Conservation (phyloP, 352 stramenopile genomes). For the Aphanomyces euteiches region DNA sequence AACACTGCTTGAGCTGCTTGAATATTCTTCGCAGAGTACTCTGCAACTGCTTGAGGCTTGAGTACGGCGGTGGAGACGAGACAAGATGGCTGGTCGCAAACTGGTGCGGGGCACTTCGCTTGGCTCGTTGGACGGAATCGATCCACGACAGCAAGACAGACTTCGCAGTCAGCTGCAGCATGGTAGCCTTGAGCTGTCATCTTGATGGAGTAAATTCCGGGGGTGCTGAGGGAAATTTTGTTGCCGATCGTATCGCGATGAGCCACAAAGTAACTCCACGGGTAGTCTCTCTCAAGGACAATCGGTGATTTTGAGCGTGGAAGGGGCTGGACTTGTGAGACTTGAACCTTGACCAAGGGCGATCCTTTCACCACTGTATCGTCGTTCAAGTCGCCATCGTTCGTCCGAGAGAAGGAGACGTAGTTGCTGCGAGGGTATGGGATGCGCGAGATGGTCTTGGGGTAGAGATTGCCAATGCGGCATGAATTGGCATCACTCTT, state of each 20-base stretch:
- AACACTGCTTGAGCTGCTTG: background rate
- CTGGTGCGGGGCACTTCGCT: background rate
- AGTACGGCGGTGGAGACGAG: conserved; percentile 1
- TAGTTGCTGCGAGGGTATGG: conserved; percentile 27
- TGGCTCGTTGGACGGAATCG: background rate
- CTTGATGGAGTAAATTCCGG: conserved; percentile 18
- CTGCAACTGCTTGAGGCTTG: background rate
- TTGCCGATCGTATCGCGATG: conserved; percentile 18
- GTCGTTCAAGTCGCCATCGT: conserved; percentile 4
- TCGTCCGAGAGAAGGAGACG: background rate
- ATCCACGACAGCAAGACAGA: conserved; percentile 16
- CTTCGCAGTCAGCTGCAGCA: conserved; percentile 18
- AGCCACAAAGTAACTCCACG: conserved; percentile 14
- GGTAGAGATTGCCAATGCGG: conserved; percentile 6
- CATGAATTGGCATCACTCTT: conserved; percentile 2
- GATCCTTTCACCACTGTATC: background rate
- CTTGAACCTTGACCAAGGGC: conserved; percentile 2
- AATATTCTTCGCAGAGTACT: conserved; percentile 14
- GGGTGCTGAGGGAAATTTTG: background rate
- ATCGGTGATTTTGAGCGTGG: background rate
- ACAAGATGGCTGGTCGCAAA: conserved; percentile 13
- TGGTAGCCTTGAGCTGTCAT: conserved; percentile 21
- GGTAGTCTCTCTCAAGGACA: background rate
- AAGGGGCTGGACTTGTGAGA: conserved; percentile 9
- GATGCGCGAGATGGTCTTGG: conserved; percentile 11